Evolutionary conservation across 495 filamentous ascomycete genomes (phyloP).

Genomic region (Platismatia glauca): DNA sequence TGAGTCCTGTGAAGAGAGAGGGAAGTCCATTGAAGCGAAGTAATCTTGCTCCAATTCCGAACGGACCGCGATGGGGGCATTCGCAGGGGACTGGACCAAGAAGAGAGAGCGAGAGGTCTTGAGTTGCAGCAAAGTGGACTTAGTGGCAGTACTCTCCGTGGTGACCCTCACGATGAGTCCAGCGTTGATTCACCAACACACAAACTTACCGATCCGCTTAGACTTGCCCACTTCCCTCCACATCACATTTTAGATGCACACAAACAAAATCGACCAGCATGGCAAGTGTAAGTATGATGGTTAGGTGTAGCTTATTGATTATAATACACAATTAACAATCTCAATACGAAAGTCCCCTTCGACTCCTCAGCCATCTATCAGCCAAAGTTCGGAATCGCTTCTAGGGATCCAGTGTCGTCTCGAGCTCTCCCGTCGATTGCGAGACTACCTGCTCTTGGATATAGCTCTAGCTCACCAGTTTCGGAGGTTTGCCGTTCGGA

Average conservation of each 20-base stretch:
- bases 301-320: not conserved
- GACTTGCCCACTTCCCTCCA: not conserved
- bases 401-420: not conserved
- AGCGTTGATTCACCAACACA: not conserved
- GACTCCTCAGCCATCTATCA: not conserved
- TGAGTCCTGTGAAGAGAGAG: constrained; percentile 28
- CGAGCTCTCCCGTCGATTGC: too few relatives aligned
- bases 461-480: too few relatives aligned
- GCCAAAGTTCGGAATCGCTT: not conserved
- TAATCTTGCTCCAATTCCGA: constrained; percentile 31
- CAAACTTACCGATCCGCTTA: not conserved
- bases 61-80: constrained; percentile 30
- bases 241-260: not conserved
- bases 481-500: too few relatives aligned
- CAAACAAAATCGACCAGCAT: not conserved
- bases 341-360: not conserved
- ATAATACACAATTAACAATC: not conserved
- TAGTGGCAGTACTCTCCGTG: not conserved
- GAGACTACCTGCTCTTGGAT: too few relatives aligned
- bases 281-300: not conserved
- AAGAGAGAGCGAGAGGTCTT: constrained; percentile 37
- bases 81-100: constrained; percentile 19
- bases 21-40: constrained; percentile 30
- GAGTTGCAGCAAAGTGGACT: not conserved
- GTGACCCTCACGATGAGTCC: not conserved